phyloP scores from a whole-genome alignment of 2,329 filamentous ascomycete genomes.

The Metarhizium guizhouense region DNA sequence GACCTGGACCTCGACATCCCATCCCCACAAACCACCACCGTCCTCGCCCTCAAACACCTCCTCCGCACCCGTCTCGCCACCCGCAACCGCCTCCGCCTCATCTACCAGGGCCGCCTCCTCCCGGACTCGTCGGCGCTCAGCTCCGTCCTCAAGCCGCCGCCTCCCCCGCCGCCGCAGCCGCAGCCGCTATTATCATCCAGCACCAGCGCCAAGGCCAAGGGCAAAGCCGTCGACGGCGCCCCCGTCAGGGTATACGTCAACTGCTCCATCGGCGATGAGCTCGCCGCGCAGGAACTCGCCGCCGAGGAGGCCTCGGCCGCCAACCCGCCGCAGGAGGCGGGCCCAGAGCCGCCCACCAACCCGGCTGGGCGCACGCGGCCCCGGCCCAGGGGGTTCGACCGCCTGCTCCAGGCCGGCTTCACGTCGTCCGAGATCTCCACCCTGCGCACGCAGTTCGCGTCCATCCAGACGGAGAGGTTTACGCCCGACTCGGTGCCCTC shows the following conservation, averaged over 20 bases:
- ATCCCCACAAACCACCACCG: conserved; percentile 58
- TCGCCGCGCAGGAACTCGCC: conserved; percentile 60
- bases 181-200: conserved; percentile 4
- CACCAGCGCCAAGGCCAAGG: conserved; percentile 28
- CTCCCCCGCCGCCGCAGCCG: conserved; percentile 34
- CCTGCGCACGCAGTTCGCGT: conserved; percentile 79
- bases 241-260: conserved; percentile 69
- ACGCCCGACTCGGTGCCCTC: conserved; percentile 86
- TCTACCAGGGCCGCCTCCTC: conserved; percentile 81
- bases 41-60: conserved; percentile 70
- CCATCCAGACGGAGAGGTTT: conserved; percentile 71
- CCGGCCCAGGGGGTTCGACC: conserved; percentile 68
- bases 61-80: conserved; percentile 67
- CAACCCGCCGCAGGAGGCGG: conserved; percentile 36
- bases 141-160: conserved; percentile 54
- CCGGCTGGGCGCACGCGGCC: conserved; percentile 18
- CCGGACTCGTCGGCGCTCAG: conserved; percentile 62
- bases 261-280: conserved; percentile 76
- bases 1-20: conserved; percentile 74
- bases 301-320: conserved; percentile 48
- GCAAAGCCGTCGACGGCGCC: conserved; percentile 46
- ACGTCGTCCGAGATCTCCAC: conserved; percentile 73
- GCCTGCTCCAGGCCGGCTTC: conserved; percentile 74
- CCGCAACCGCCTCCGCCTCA: conserved; percentile 71
- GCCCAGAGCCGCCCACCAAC: conserved; percentile 19